Conservation (phyloP, 1,139 yeast species). For the Geotrichum siamense region DNA sequence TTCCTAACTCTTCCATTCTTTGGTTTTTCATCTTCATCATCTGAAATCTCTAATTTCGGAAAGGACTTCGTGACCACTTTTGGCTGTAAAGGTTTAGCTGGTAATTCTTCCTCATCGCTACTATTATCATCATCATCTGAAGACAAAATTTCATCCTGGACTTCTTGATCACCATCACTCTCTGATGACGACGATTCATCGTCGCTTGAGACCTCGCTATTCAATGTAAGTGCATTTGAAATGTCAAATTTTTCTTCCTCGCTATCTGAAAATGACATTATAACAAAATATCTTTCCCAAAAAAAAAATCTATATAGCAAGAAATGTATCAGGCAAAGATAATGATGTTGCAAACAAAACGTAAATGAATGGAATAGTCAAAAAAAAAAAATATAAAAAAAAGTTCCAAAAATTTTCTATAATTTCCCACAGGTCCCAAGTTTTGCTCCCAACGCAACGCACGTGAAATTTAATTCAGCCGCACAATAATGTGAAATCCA, state of each 20-base stretch:
- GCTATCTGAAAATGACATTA: conserved; percentile 31
- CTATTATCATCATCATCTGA: conserved; percentile 38
- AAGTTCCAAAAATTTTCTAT: too few species aligned
- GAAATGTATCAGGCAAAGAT: too few species aligned
- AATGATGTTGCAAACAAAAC: too few species aligned
- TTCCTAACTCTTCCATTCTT: conserved; percentile 40
- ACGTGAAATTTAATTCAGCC: too few species aligned
- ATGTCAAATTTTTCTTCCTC: conserved; percentile 60
- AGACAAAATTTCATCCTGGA: conserved; percentile 54
- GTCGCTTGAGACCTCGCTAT: conserved; percentile 41
- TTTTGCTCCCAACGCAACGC: too few species aligned
- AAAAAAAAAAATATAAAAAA: too few species aligned
- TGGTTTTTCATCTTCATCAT: conserved; percentile 40
- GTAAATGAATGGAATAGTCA: too few species aligned
- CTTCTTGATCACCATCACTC: conserved; percentile 39
- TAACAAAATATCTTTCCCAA: too few species aligned
- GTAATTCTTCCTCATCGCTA: conserved; percentile 20
- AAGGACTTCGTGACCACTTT: conserved; percentile 35
- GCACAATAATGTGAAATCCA: too few species aligned
- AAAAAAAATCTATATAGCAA: neutral
- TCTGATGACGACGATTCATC: conserved; percentile 34
- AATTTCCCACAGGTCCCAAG: too few species aligned
- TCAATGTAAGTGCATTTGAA: conserved; percentile 44
- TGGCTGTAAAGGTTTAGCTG: neutral
- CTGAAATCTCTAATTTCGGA: conserved; percentile 54